phyloP scores from a whole-genome alignment of 2,329 filamentous ascomycete species.

The Claviceps sp. region DNA sequence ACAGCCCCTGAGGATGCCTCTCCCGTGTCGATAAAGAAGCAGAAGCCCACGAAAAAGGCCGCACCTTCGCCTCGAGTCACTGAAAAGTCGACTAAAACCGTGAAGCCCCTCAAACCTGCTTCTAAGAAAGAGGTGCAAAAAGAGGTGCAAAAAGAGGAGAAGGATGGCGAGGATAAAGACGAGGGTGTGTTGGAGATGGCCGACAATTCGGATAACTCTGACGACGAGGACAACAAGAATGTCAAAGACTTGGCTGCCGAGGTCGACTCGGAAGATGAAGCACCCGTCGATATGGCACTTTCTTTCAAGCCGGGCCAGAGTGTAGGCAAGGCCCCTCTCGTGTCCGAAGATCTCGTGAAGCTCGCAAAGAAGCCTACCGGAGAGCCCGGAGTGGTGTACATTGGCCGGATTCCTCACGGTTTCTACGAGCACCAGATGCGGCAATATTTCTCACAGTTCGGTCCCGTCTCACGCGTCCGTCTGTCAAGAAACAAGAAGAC shows the following conservation, averaged over 20 bases:
- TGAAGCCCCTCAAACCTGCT: constrained; percentile 21
- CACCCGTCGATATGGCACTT: constrained; percentile 21
- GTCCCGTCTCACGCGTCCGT: constrained; percentile 62
- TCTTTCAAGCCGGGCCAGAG: constrained; percentile 35
- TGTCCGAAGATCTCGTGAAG: constrained; percentile 30
- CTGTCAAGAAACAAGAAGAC: constrained; percentile 88
- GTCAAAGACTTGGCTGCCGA: constrained; percentile 30
- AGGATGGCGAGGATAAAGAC: constrained; percentile 18
- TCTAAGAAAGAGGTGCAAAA: constrained; percentile 14
- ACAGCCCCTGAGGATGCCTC: constrained; percentile 19
- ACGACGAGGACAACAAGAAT: constrained; percentile 28
- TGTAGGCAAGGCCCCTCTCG: constrained; percentile 36
- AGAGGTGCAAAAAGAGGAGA: constrained; percentile 5
- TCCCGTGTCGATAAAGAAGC: constrained; percentile 23
- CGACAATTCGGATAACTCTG: constrained; percentile 19
- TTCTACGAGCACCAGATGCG: constrained; percentile 97
- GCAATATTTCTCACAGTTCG: constrained; percentile 89
- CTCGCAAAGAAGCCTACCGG: constrained; percentile 30
- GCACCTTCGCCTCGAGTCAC: constrained; percentile 1
- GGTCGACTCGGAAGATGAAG: constrained; percentile 32
- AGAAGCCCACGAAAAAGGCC: constrained; percentile 9
- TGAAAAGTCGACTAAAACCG: constrained; percentile 5
- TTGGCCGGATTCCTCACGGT: constrained; percentile 80
- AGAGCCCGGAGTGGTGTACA: constrained; percentile 69
- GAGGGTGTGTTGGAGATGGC: constrained; percentile 19